Evolutionary conservation across 441 rosid genomes (phyloP).

Genomic region (Gossypium aridum): DNA sequence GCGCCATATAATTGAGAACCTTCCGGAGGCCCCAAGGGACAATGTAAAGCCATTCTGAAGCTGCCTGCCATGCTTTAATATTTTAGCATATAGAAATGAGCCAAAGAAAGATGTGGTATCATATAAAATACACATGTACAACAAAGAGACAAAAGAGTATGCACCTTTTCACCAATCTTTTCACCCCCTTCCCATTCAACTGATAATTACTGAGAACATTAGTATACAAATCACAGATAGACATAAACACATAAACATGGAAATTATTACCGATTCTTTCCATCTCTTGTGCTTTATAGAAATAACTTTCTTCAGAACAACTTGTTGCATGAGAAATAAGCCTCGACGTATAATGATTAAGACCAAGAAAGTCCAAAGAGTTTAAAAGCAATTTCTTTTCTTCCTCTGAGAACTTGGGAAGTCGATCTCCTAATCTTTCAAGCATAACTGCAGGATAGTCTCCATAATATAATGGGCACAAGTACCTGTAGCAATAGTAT

Average conservation of each 20-base stretch:
- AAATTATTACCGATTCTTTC: constrained; percentile 37
- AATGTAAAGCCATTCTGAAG: constrained; percentile 62
- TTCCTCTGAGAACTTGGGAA: constrained; percentile 54
- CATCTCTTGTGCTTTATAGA: constrained; percentile 40
- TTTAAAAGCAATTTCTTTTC: constrained; percentile 37
- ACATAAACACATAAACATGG: neutral
- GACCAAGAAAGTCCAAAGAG: constrained; percentile 52
- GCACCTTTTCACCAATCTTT: constrained; percentile 58
- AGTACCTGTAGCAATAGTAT: constrained; percentile 32
- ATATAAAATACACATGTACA: neutral
- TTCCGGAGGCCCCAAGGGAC: constrained; percentile 70
- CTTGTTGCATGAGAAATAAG: constrained; percentile 37
- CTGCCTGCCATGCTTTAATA: constrained; percentile 44
- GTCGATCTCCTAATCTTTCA: constrained; percentile 40
- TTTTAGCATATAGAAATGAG: constrained; percentile 11
- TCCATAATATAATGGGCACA: constrained; percentile 55
- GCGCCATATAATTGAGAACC: constrained; percentile 39
- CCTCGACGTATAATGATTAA: constrained; percentile 65
- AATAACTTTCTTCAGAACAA: constrained; percentile 24
- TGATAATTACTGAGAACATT: constrained; percentile 19
- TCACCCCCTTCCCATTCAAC: constrained; percentile 63
- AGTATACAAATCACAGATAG: neutral
- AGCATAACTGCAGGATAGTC: constrained; percentile 59
- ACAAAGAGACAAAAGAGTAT: neutral
- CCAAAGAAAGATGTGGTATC: neutral